These are phyloP conservation scores for Botryotinia globosa DNA, from an alignment of 2,329 filamentous ascomycete genomes.

Conservation along the genomic window DNA sequence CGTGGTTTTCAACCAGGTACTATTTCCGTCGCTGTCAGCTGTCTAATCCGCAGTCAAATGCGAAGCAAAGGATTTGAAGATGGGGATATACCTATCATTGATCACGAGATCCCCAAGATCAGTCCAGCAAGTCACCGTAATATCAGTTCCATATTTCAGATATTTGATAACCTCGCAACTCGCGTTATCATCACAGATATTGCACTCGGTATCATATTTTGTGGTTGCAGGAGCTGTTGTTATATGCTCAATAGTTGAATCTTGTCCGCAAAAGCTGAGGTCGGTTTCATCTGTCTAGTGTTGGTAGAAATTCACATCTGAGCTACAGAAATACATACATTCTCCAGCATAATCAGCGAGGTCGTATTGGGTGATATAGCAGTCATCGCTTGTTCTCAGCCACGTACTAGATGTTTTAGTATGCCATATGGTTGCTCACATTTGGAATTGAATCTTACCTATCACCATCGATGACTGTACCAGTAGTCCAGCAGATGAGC, in stretches of 20 bases:
- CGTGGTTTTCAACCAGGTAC: constrained; percentile 28
- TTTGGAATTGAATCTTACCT: constrained; percentile 20
- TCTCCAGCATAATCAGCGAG: constrained; percentile 24
- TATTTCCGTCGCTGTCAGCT: constrained; percentile 17
- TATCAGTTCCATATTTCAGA: constrained; percentile 22
- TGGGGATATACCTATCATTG: constrained; percentile 22
- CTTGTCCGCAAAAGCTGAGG: constrained; percentile 26
- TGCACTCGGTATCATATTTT: constrained; percentile 29
- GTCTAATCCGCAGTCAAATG: background rate
- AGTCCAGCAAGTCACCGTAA: constrained; percentile 29
- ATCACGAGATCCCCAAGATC: constrained; percentile 21
- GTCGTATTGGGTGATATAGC: constrained; percentile 30
- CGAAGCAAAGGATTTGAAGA: background rate
- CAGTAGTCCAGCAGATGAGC: constrained; percentile 28
- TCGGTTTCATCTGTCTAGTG: constrained; percentile 18
- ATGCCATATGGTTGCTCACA: background rate
- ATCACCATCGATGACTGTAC: constrained; percentile 27
- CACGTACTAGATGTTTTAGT: constrained; percentile 22
- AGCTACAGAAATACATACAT: constrained; percentile 19
- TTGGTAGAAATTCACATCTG: background rate
- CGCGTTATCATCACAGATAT: constrained; percentile 25
- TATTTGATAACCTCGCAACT: constrained; percentile 25
- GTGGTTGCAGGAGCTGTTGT: constrained; percentile 23
- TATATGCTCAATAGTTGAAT: constrained; percentile 23
- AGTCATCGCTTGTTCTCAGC: constrained; percentile 28